Evolutionary conservation across 495 filamentous ascomycete genomes (phyloP).

Genomic region (Lepidopterella palustris): DNA sequence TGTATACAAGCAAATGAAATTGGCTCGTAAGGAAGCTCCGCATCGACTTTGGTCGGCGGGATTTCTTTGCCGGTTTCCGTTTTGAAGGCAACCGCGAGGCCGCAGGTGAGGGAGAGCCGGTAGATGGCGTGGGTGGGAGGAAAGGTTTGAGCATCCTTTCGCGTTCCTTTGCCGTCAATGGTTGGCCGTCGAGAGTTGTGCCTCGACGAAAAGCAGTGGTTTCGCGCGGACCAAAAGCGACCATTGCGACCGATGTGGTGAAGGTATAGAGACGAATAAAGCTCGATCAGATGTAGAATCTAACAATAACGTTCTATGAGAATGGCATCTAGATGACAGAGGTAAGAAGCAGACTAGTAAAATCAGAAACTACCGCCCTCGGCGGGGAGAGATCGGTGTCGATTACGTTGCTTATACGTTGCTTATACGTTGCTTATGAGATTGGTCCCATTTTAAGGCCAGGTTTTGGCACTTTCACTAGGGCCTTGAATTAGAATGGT

Average conservation of each 20-base stretch:
- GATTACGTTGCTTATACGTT: too few relatives aligned
- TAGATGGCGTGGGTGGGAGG: constrained; percentile 54
- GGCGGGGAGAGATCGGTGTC: too few relatives aligned
- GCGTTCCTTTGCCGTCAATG: constrained; percentile 59
- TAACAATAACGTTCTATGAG: not conserved
- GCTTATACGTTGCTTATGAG: too few relatives aligned
- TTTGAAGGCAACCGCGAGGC: constrained; percentile 29
- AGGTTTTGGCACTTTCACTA: too few relatives aligned
- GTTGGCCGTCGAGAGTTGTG: constrained; percentile 49
- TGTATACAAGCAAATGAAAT: constrained; percentile 63
- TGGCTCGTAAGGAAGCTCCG: constrained; percentile 61
- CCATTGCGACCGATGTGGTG: constrained; percentile 18
- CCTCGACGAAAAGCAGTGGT: constrained; percentile 57
- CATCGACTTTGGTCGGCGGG: constrained; percentile 44
- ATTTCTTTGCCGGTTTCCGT: constrained; percentile 23
- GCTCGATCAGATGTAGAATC: not conserved
- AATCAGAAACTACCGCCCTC: too few relatives aligned
- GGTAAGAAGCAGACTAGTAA: not conserved
- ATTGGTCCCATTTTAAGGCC: too few relatives aligned
- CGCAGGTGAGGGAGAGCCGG: constrained; percentile 4
- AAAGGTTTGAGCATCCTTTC: constrained; percentile 69
- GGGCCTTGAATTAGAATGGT: too few relatives aligned
- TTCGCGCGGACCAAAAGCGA: constrained; percentile 47
- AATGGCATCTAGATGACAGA: not conserved
- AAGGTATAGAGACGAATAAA: too few relatives aligned